Evolutionary conservation across 2,329 filamentous ascomycete genomes (phyloP), one percentile per base, ranked within the genome.

Genomic region (Ophiostoma ulmi): DNA sequence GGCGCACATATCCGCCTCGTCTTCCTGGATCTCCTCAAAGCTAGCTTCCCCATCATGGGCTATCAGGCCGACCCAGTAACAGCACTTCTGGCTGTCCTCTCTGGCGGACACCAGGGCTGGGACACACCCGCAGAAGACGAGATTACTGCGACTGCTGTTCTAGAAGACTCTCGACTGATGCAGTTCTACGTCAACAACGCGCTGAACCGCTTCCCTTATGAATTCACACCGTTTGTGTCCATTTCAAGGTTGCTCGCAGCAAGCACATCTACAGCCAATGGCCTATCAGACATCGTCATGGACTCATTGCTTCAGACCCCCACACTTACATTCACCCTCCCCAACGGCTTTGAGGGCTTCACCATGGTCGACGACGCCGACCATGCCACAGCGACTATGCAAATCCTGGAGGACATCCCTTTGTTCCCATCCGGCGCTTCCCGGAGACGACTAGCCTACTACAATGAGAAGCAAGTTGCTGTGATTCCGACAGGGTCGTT

Each of bases 361-460:
- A 87, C 90, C 72, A 87, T 94, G 14, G 88, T 91, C 55, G 88
- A 91, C 69, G 94, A 97, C 74, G 91, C 95, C 72, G 94, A 95
- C 74, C 73, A 73, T 22, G 61, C 70, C 20, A 88, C 87, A 36
- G 95, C 96, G 75, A 88, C 87, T 22, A 91, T 97, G 72, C 84
- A 87, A 72, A 85, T 97, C 4, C 81, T 84, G 0, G 82, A 85
- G 64, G 84, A 89, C 69, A 80, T 94, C 8, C 83, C 88, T 1
- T 83, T 94, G 2, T 90, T 94, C 73, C 80, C 80, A 5, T 77
- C 83, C 73, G 77, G 81, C 69, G 77, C 84, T 71, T 80, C 79
- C 20, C 82, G 83, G 76, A 82, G 81, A 71, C 80, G 82, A 72
- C 77, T 81, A 41, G 77, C 80, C 8, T 77, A 80, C 20, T 80